Base-by-base conservation (phyloP, 2,329 filamentous ascomycete species). In the Myriosclerotinia duriaeana region DNA sequence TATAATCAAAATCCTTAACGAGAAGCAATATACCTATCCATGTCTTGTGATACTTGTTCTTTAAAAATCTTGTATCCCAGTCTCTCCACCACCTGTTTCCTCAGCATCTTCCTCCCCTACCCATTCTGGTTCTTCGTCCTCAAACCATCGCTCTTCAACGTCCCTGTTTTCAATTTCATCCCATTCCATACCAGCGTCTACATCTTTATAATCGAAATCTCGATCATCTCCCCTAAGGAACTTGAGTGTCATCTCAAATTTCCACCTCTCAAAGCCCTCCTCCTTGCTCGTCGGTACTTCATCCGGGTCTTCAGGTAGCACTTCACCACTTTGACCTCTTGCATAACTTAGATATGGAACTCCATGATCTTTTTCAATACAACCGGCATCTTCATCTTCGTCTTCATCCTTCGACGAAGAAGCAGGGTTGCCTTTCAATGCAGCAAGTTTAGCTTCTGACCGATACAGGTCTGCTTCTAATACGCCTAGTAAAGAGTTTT, bases 401-500 rank as follows among this genome's bases (percentile, higher is more conserved):
- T 53, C 36, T 11, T 55, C 48, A n/a, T 53, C 34, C 20, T 50
- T 36, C 38, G 67, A 66, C 34, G 64, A 55, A 36, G 68, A 68
- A 36, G 40, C 40, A 38, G 53, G 46, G 26, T 36, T 54, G 9
- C 60, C 67, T 55, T 71, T 69, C 22, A 77, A 58, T 0, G 75
- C 74, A 12, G 73, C 74, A 15, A 77, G 70, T 54, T 76, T 76
- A 1, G 76, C 76, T 68, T 77, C 76, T 3, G 73, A 74, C 9
- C 76, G 73, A 65, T 75, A 75, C 11, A 77, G 66, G 69, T 77
- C 76, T 63, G 76, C 76, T 72, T 77, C 76, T 22, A 77, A 55
- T 7, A 77, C 73, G 22, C 58, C 58, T 61, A 12, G 44, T 50
- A 26, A 36, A 61, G 30, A 50, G 11, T 38, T 34, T 61, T 50